Conservation (phyloP, 352 stramenopile genomes). For the Pythium vanterpoolii region DNA sequence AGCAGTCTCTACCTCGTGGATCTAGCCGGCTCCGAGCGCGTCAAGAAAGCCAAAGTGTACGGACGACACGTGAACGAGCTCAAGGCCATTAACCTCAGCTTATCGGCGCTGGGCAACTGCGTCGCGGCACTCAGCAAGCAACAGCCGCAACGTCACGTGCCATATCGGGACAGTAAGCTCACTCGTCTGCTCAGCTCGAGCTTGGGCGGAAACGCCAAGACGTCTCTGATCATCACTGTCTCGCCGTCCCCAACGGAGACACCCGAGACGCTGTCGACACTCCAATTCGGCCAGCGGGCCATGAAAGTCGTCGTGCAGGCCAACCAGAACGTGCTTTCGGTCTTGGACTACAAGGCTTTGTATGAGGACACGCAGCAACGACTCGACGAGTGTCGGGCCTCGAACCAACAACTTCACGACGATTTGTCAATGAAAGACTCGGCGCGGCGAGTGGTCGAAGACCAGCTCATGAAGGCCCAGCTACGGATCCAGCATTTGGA, state of each 20-base stretch:
- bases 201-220: slow-evolving; percentile 72
- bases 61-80: too few relatives aligned
- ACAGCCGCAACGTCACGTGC: slow-evolving; percentile 43
- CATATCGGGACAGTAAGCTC: slow-evolving; percentile 75
- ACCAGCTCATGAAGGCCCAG: slow-evolving; percentile 52
- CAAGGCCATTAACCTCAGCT: too few relatives aligned
- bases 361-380: slow-evolving; percentile 56
- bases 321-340: slow-evolving; percentile 54
- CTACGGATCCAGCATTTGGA: slow-evolving; percentile 61
- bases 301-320: slow-evolving; percentile 67
- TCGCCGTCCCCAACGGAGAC: slow-evolving; percentile 42
- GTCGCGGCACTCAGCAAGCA: slow-evolving; percentile 67
- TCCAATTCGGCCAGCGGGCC: slow-evolving; percentile 73
- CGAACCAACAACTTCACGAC: slow-evolving; percentile 12
- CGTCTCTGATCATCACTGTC: slow-evolving; percentile 58
- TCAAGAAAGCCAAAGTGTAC: too few relatives aligned
- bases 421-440: slow-evolving; percentile 12
- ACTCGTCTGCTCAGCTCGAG: slow-evolving; percentile 65
- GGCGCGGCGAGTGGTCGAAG: slow-evolving; percentile 16
- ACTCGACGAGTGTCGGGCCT: slow-evolving; percentile 32
- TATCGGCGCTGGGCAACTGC: slow-evolving; percentile 71
- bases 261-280: slow-evolving; percentile 55
- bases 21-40: too few relatives aligned
- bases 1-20: too few relatives aligned
- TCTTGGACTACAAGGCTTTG: slow-evolving; percentile 65